Evolutionary conservation across 2,329 filamentous ascomycete genomes (phyloP).

Genomic region (Aspergillus terreus): DNA sequence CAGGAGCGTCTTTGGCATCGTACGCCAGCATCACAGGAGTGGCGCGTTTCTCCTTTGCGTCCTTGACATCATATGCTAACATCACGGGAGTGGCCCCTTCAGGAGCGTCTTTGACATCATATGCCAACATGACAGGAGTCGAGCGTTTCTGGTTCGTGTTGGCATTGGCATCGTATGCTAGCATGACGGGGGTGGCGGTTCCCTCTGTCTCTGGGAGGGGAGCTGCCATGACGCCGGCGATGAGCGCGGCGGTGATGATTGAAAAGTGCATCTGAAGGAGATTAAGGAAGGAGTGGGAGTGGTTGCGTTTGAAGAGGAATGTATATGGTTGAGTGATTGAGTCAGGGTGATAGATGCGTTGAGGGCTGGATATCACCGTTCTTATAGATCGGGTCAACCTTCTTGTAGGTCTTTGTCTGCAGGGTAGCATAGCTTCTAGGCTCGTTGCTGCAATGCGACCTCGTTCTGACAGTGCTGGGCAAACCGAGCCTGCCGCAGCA

Average conservation of each 20-base stretch:
- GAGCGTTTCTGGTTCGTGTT: not conserved
- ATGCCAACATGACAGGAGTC: not conserved
- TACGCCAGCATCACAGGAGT: not conserved
- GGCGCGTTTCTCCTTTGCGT: not conserved
- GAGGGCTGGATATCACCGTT: not conserved
- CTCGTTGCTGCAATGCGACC: too few species aligned
- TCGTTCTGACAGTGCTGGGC: too few species aligned
- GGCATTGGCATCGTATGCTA: not conserved
- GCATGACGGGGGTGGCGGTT: not conserved
- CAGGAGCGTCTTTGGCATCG: not conserved
- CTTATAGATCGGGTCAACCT: too few species aligned
- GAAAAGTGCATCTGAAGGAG: not conserved
- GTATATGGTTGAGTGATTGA: too few species aligned
- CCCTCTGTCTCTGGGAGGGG: not conserved
- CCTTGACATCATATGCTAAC: not conserved
- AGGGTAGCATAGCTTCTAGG: too few species aligned
- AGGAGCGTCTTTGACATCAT: too few species aligned
- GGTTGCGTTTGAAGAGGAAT: too few species aligned
- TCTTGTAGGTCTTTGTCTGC: too few species aligned
- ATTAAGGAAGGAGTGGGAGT: not conserved
- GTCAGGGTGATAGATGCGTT: too few species aligned
- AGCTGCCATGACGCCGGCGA: not conserved
- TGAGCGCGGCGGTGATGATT: not conserved
- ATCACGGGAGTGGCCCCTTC: too few species aligned
- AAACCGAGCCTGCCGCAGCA: too few species aligned